Conservation (phyloP, 768 basidiomycete genomes). For the Cyclocybe aegerita region DNA sequence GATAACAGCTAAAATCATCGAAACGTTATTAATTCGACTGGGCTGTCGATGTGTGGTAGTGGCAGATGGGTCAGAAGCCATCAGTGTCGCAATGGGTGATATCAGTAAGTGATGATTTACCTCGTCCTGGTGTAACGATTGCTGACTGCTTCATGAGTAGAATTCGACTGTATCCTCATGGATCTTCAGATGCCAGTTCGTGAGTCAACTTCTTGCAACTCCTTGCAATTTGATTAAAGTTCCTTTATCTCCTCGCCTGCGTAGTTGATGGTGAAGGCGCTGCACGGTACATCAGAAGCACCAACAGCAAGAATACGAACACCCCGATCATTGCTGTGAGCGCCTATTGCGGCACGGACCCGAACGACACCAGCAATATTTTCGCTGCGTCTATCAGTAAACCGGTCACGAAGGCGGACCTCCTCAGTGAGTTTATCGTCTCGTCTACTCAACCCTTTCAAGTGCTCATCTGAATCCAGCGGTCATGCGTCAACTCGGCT, state of each 20-base stretch:
- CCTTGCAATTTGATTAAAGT: background rate
- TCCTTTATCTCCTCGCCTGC: conserved; percentile 4
- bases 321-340: conserved; percentile 93
- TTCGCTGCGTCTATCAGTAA: conserved; percentile 85
- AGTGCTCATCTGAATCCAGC: conserved; percentile 23
- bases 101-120: conserved; percentile 69
- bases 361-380: conserved; percentile 60
- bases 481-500: conserved; percentile 84
- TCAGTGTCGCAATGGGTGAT: conserved; percentile 96
- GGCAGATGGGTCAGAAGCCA: conserved; percentile 93
- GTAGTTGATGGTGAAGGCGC: conserved; percentile 94
- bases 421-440: conserved; percentile 46
- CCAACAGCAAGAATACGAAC: conserved; percentile 90
- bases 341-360: conserved; percentile 77
- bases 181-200: conserved; percentile 93
- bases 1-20: conserved; percentile 96
- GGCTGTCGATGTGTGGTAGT: conserved; percentile 97
- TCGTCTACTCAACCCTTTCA: conserved; percentile 1
- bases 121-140: background rate
- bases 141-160: conserved; percentile 39
- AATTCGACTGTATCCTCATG: conserved; percentile 95
- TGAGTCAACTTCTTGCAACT: conserved; percentile 42
- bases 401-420: conserved; percentile 85
- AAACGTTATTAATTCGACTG: conserved; percentile 88
- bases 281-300: conserved; percentile 95